Evolutionary conservation across 2,329 filamentous ascomycete species (phyloP), one percentile per base, ranked within the genome.

Genomic region (Verticillium isaacii): DNA sequence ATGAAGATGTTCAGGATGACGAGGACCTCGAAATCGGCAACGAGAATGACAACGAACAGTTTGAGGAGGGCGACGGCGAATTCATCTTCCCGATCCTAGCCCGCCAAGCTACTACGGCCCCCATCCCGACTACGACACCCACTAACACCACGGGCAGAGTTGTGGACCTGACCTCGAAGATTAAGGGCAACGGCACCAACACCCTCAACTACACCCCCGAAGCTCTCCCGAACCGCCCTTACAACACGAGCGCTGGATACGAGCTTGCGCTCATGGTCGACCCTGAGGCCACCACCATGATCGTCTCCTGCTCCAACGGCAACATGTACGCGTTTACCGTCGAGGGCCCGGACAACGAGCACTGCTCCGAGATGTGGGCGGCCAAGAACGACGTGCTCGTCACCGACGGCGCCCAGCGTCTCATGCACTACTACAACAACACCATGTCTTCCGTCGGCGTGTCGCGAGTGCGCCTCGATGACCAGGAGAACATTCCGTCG

Each of bases 371-470:
- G 37, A 59, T 68, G 39, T 74, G 69, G 69, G 63, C 68, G 2
- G 61, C 60, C 5, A 61, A 58, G 15, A 60, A 66, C 0, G 65
- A 68, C 12, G 62, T 63, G 6, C 60, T 72, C 12, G 65, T 69
- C 32, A 64, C 57, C 8, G 70, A 72, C 55, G 70, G 66, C 32
- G 61, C 61, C 4, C 59, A 61, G 7, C 64, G 68, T n/a, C 57
- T 71, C 11, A 66, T 75, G 66, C 71, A 75, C 66, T 75, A 73
- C 69, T 74, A 74, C 66, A 64, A 63, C 19, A 65, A 74, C 61
- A 70, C 71, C 60, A 75, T 76, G 72, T 60, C 60, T 15, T 60
- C 54, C 5, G 52, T 69, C 6, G 72, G 73, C n/a, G 72, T 75
- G 7, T 71, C 67, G 2, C 70, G 71, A 4, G 64, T 75, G 7